These are phyloP conservation scores for Penicillium longicatenatum DNA, from an alignment of 495 filamentous ascomycete species.

Conservation along the genomic window DNA sequence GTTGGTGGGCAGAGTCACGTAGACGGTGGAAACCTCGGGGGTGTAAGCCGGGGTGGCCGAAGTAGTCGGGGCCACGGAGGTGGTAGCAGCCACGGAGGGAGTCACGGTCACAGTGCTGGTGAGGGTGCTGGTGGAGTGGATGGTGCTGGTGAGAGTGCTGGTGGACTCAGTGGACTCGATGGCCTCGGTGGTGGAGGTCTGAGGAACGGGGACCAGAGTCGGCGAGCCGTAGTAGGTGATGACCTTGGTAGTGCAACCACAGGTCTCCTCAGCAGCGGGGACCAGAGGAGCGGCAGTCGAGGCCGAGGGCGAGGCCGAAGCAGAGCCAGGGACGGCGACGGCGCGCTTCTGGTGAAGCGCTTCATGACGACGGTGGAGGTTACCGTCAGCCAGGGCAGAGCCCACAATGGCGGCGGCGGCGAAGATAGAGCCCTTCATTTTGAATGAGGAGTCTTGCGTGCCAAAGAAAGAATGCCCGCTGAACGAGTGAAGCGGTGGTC, in stretches of 20 bases:
- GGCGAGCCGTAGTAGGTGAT: constrained; percentile 60
- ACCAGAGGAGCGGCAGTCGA: constrained; percentile 1
- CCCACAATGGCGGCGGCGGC: constrained; percentile 67
- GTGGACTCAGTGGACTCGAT: constrained; percentile 13
- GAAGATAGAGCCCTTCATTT: constrained; percentile 70
- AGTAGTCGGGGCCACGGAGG: constrained; percentile 37
- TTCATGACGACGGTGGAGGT: constrained; percentile 63
- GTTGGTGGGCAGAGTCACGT: constrained; percentile 59
- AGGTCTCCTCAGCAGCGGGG: constrained; percentile 43
- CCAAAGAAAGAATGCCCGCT: constrained; percentile 83
- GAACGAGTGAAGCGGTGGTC: constrained; percentile 95
- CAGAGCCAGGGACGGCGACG: constrained; percentile 9
- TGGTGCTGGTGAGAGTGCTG: constrained; percentile 35
- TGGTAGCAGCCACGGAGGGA: constrained; percentile 21
- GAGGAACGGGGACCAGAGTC: constrained; percentile 45
- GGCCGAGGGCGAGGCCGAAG: neutral
- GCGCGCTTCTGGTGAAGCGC: constrained; percentile 54
- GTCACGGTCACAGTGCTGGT: constrained; percentile 40
- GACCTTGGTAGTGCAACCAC: constrained; percentile 71
- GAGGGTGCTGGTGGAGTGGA: constrained; percentile 43
- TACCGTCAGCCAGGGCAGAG: constrained; percentile 59
- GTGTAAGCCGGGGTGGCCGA: constrained; percentile 22
- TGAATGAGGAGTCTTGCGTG: constrained; percentile 33
- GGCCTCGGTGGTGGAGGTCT: constrained; percentile 20
- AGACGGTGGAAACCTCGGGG: constrained; percentile 21